Percentiles rank a stretch among this genome's conserved stretches.
These are phyloP conservation scores for Polychaeton citri DNA, from an alignment of 2,329 filamentous ascomycete species.

Conservation along the genomic window DNA sequence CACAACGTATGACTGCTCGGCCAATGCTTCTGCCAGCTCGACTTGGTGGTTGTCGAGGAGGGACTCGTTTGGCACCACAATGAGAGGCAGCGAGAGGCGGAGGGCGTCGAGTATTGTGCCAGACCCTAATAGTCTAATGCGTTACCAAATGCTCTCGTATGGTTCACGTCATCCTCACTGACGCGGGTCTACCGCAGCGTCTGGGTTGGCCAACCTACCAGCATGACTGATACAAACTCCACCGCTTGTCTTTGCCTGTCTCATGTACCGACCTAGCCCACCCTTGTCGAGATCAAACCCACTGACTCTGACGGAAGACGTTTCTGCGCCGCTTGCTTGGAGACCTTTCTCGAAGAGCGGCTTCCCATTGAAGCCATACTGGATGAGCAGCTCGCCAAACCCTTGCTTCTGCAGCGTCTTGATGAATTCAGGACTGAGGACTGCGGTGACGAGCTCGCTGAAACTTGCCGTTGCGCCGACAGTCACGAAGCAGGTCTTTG, in stretches of 20 bases:
- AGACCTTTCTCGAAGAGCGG: conserved; percentile 34
- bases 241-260: conserved; percentile 34
- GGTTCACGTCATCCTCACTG: too few species aligned
- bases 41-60: conserved; percentile 85
- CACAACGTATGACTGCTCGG: conserved; percentile 62
- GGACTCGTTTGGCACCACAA: conserved; percentile 75
- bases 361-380: conserved; percentile 61
- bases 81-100: conserved; percentile 58
- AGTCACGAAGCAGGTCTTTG: conserved; percentile 63
- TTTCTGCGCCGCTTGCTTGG: conserved; percentile 4
- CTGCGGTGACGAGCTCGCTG: conserved; percentile 51
- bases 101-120: conserved; percentile 80
- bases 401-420: conserved; percentile 41
- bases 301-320: conserved; percentile 34
- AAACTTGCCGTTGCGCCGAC: conserved; percentile 88
- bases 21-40: conserved; percentile 68
- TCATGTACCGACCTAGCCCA: conserved; percentile 48
- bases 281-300: conserved; percentile 54
- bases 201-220: conserved; percentile 45
- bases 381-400: conserved; percentile 63
- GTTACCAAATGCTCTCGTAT: conserved; percentile 1
- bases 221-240: conserved; percentile 83
- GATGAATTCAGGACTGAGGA: conserved; percentile 51
- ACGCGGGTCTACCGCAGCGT: too few species aligned
- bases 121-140: conserved; percentile 48